Evolutionary conservation across 257 asterid species (phyloP).

Genomic region (Lithospermum erythrorhizon): DNA sequence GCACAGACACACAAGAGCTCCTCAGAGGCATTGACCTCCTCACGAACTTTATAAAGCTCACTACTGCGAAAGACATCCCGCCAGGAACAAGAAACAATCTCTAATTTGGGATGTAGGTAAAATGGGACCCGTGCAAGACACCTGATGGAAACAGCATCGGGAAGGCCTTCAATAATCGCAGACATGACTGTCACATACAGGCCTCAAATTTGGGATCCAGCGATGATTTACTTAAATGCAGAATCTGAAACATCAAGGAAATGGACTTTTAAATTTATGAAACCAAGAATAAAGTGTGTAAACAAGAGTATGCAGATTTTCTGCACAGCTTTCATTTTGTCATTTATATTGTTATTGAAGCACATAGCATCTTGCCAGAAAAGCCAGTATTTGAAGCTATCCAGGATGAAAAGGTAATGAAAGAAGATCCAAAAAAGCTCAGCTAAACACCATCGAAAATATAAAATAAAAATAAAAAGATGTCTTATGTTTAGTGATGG

Average conservation of each 20-base stretch:
- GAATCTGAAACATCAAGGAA: conserved; percentile 19
- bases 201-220: conserved; percentile 14
- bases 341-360: background rate
- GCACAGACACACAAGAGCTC: conserved; percentile 80
- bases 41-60: conserved; percentile 81
- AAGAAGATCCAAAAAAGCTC: too few relatives aligned
- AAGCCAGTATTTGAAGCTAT: too few relatives aligned
- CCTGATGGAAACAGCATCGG: conserved; percentile 84
- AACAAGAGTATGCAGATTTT: background rate
- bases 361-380: too few relatives aligned
- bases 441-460: too few relatives aligned
- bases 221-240: conserved; percentile 11
- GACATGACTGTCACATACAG: conserved; percentile 43
- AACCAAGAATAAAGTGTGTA: background rate
- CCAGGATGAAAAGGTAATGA: too few relatives aligned
- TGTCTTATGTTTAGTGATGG: too few relatives aligned
- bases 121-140: conserved; percentile 98
- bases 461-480: too few relatives aligned
- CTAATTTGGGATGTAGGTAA: conserved; percentile 62
- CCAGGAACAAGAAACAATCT: conserved; percentile 89
- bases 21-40: conserved; percentile 66
- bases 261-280: background rate
- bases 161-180: conserved; percentile 95
- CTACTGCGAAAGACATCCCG: conserved; percentile 53
- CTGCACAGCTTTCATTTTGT: background rate